Evolutionary conservation across 1,284 basidiomycete species (phyloP).

Genomic region (Fomitopsis schrenkii): DNA sequence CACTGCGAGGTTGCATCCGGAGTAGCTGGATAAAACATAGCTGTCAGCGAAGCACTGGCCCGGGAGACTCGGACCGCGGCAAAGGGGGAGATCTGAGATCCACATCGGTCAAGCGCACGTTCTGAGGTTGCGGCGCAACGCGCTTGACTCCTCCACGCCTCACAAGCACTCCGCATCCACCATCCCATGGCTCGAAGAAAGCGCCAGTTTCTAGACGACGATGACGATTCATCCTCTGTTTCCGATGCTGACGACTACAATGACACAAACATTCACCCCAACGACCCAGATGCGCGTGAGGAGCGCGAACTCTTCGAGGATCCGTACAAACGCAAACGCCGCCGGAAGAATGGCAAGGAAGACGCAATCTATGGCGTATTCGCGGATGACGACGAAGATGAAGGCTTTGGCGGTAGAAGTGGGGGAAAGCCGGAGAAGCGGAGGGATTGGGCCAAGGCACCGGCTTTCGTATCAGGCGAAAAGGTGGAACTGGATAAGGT

Average conservation of each 20-base stretch:
- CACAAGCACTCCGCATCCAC: not conserved
- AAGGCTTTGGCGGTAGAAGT: constrained; percentile 31
- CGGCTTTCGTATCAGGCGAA: constrained; percentile 66
- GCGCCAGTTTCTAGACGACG: constrained; percentile 68
- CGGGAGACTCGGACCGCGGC: too few species aligned
- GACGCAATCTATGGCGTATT: constrained; percentile 84
- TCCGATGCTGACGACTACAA: constrained; percentile 51
- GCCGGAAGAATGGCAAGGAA: constrained; percentile 65
- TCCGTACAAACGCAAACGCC: constrained; percentile 69
- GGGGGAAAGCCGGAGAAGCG: constrained; percentile 30
- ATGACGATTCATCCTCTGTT: constrained; percentile 56
- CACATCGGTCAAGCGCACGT: too few species aligned
- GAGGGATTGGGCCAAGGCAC: constrained; percentile 74
- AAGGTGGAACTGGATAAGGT: constrained; percentile 43
- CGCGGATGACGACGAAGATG: constrained; percentile 65
- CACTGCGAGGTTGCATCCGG: too few species aligned
- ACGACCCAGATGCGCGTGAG: constrained; percentile 69
- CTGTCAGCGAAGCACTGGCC: too few species aligned
- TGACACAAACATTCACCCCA: constrained; percentile 34
- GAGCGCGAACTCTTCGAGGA: constrained; percentile 80
- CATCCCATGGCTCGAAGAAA: constrained; percentile 77
- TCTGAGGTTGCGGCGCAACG: too few species aligned
- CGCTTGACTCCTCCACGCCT: too few species aligned
- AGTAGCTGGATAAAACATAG: too few species aligned
- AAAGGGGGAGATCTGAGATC: too few species aligned